These are phyloP conservation scores for Apiospora kogelbergensis DNA, from an alignment of 2,329 filamentous ascomycete genomes.

Conservation along the genomic window DNA sequence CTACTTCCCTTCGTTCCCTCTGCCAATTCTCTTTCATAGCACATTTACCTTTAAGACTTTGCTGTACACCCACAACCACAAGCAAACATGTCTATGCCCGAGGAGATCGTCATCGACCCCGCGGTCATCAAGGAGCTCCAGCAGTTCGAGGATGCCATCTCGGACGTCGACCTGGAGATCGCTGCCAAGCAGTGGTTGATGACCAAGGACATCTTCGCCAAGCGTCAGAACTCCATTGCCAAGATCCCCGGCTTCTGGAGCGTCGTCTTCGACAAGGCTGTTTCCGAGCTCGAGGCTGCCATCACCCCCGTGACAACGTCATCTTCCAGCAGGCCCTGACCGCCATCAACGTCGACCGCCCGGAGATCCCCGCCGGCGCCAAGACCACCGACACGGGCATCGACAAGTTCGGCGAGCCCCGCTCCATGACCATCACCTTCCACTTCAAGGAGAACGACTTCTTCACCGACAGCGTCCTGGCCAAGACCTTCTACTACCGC, in stretches of 20 bases:
- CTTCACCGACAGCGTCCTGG: constrained; percentile 59
- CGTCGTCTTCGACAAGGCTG: constrained; percentile 60
- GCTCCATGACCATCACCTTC: constrained; percentile 56
- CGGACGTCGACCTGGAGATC: constrained; percentile 33
- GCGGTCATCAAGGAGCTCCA: constrained; percentile 33
- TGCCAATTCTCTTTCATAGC: neutral
- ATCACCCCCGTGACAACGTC: constrained; percentile 58
- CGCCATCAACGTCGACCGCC: constrained; percentile 49
- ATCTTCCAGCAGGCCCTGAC: constrained; percentile 58
- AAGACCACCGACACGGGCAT: constrained; percentile 32
- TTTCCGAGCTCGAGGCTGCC: constrained; percentile 61
- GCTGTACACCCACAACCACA: neutral
- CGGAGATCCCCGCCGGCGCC: constrained; percentile 37
- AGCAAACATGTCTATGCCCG: constrained; percentile 12
- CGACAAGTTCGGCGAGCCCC: constrained; percentile 54
- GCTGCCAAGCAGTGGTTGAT: constrained; percentile 33
- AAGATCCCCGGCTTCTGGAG: constrained; percentile 68
- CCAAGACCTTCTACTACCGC: constrained; percentile 69
- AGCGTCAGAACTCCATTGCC: constrained; percentile 57
- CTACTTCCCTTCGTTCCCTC: neutral
- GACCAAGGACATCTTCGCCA: constrained; percentile 46
- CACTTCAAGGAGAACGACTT: constrained; percentile 61
- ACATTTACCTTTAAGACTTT: neutral
- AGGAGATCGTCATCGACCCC: constrained; percentile 30
- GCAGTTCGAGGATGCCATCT: constrained; percentile 29